Evolutionary conservation across 2,329 filamentous ascomycete genomes (phyloP), one percentile per base, ranked within the genome.

Genomic region (Dactylella cylindrospora): DNA sequence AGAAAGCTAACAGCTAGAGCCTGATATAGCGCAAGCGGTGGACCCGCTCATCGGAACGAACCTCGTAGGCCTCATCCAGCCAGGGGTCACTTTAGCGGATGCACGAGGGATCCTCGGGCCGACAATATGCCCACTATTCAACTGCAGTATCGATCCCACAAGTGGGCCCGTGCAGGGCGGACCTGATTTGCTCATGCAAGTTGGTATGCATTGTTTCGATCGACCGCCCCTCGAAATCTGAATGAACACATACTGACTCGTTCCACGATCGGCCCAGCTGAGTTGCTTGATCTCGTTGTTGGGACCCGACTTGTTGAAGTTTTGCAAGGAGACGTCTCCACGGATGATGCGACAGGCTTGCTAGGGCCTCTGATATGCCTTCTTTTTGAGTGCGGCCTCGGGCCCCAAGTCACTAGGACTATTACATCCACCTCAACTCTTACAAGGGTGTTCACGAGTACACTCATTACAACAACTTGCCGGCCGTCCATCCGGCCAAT

Each of bases 301-400:
- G 35, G 41, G 10, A 33, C 41, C 6, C 32, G 43, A 3, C 8
- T 41, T 7, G 31, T 32, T 5, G 13, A 19, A 5, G 10, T 53
- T 20, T 9, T 53, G 22, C 39, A 53, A 31, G 22, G 39, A 9
- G 23, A 36, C 19, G 12, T 26, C 2, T 23, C 39, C 3, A 15
- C 15, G 17, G 50, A 22, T 5, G 40, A 53, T 25, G 50, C 20
- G 12, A 39, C n/a, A 10, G 50, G 39, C n/a, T 17, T 53, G 10
- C 28, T 53, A 19, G 39, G 50, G 2, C 50, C 50, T 9, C 23
- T 53, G 19, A 23, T 53, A 19, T 53, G 50, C 19, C 40, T 53
- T 23, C 50, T 53, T 15, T 53, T 53, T 22, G 25, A 44, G 23
- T 53, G 50, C 29, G 23, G 10, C 23, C 13, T 39, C 13, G 50